Base-by-base conservation (phyloP, 208 protist genomes). In the Crithidia expoeki region DNA sequence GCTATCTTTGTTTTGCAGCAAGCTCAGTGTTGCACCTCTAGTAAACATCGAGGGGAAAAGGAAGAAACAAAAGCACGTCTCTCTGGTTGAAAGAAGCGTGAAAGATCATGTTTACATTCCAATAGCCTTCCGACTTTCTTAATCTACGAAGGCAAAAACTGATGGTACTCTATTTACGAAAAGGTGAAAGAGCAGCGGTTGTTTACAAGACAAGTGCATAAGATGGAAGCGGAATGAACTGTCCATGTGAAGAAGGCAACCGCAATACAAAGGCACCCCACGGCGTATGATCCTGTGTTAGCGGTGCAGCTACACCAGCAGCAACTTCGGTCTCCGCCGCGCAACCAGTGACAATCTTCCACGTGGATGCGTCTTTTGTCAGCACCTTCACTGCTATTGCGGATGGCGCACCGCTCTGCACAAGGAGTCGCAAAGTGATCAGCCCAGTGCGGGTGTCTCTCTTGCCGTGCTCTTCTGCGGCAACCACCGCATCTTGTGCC, bases 201-300 rank as follows among this genome's bases (percentile, higher is more conserved):
- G 36, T 40, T 40, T 40, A 76, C 27, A 76, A 16, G n/a, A 77
- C 28, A 33, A 77, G 72, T 1, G 61, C 58, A 27, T 77, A 77
- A 21, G 63, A 40, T 1, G 53, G 64, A 9, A 77, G 58, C 5
- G 72, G 72, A 25, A 77, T 49, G 7, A 71, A 50, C 38, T 58
- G 51, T 6, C 62, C 61, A 19, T 67, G 58, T n/a, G 50, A 36
- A 19, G 72, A 77, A 17, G 16, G 19, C 72, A 72, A 46, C 23
- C 56, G 17, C 50, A 77, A 27, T n/a, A 72, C 14, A 17, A 49
- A 67, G 21, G 72, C 62, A 38, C 72, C 72, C 25, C 63, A 67
- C 3, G 72, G 62, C 42, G 25, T 60, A 0, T 16, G 44, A 17
- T 61, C n/a, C 21, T n/a, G n/a, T n/a, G n/a, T n/a, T n/a, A n/a